Conservation (phyloP, 148 eudicot species). For the Mesembryanthemum crystallinum region DNA sequence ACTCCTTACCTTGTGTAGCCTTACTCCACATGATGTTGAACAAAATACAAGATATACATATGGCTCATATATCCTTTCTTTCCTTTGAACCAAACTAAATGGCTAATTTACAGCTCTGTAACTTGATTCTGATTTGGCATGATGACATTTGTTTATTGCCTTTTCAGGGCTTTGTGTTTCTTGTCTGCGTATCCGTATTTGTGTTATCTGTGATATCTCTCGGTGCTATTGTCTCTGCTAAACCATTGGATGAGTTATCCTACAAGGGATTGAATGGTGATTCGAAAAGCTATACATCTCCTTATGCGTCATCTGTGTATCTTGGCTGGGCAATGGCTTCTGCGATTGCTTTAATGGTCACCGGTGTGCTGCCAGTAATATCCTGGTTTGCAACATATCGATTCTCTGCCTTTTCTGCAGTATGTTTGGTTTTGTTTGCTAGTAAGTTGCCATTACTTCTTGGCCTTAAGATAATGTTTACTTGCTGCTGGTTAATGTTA, state of each 20-base stretch:
- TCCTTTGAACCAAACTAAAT: not conserved
- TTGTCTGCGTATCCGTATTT: slow-evolving; percentile 65
- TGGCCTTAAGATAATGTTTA: not conserved
- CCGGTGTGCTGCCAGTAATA: slow-evolving; percentile 80
- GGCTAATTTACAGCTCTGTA: not conserved
- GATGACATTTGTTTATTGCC: slow-evolving; percentile 14
- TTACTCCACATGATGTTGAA: too few species aligned
- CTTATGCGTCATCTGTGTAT: slow-evolving; percentile 74
- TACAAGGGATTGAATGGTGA: slow-evolving; percentile 68
- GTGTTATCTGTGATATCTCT: slow-evolving; percentile 78
- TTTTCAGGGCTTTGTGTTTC: slow-evolving; percentile 74
- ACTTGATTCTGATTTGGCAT: slow-evolving; percentile 8
- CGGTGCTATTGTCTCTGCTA: slow-evolving; percentile 83
- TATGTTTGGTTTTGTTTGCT: slow-evolving; percentile 80
- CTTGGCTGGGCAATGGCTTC: slow-evolving; percentile 98
- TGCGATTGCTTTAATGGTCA: slow-evolving; percentile 64
- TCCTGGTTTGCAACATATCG: slow-evolving; percentile 99
- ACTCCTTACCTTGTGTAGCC: too few species aligned
- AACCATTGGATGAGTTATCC: slow-evolving; percentile 75
- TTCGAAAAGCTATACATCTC: slow-evolving; percentile 54
- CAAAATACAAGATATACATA: too few species aligned
- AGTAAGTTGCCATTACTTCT: slow-evolving; percentile 36
- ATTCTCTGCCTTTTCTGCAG: slow-evolving; percentile 83
- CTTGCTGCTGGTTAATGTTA: slow-evolving; percentile 1
- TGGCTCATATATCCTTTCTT: not conserved